A percentile compares a stretch with the other conserved stretches of the same genome.
Evolutionary conservation across 75 land plant species (phyloP).

Genomic region (Sequoiadendron giganteum): DNA sequence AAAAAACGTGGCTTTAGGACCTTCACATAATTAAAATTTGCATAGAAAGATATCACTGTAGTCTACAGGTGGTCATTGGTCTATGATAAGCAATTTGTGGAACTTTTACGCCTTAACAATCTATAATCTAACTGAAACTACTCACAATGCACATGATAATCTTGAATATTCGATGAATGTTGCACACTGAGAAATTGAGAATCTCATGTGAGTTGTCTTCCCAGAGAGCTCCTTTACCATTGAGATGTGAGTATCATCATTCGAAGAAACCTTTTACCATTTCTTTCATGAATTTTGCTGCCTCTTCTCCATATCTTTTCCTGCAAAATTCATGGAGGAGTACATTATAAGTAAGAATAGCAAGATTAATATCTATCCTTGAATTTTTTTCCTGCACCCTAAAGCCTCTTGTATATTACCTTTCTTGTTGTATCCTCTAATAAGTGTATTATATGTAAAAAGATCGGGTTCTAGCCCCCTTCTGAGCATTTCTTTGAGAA

Average conservation of each 20-base stretch:
- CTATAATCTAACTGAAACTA: not conserved
- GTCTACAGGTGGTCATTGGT: not conserved
- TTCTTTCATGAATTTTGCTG: conserved; percentile 46
- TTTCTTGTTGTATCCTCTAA: conserved; percentile 69
- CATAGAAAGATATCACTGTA: not conserved
- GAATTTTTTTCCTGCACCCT: conserved; percentile 71
- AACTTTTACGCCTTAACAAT: not conserved
- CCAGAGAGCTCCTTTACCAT: conserved; percentile 34
- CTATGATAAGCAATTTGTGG: too few relatives aligned
- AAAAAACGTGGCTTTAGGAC: not conserved
- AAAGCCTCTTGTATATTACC: conserved; percentile 76
- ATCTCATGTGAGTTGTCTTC: not conserved
- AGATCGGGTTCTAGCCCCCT: conserved; percentile 65
- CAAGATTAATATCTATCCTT: conserved; percentile 57
- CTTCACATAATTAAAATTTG: not conserved
- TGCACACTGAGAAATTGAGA: not conserved
- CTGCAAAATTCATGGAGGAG: conserved; percentile 48
- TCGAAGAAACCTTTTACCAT: conserved; percentile 47
- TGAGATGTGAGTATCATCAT: conserved; percentile 42
- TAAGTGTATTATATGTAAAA: conserved; percentile 72
- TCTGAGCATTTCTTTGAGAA: conserved; percentile 61
- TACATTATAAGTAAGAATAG: conserved; percentile 56
- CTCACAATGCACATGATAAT: not conserved
- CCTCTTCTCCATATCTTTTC: conserved; percentile 32
- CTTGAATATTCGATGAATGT: not conserved